These are phyloP conservation scores for Neonothopanus nambi DNA, from an alignment of 1,284 basidiomycete genomes.

Conservation along the genomic window DNA sequence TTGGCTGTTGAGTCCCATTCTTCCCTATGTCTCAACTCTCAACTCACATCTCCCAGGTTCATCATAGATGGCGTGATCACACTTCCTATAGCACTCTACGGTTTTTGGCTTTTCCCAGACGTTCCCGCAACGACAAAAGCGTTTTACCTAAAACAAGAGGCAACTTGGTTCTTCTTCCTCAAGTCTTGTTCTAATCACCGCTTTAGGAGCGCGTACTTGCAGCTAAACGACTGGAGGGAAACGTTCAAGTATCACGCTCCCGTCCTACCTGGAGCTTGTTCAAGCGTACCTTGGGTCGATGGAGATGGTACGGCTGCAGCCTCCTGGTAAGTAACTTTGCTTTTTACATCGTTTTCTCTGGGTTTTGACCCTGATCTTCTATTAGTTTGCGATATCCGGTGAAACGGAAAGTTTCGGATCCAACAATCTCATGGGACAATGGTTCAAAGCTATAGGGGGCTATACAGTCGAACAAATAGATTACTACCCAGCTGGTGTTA, in stretches of 20 bases:
- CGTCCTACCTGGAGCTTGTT: slow-evolving; percentile 51
- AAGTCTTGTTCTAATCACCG: not conserved
- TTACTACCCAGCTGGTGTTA: slow-evolving; percentile 66
- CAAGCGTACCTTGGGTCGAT: slow-evolving; percentile 56
- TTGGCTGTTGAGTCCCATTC: slow-evolving; percentile 55
- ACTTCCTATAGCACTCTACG: slow-evolving; percentile 70
- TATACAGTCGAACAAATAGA: slow-evolving; percentile 66
- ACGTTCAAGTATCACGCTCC: slow-evolving; percentile 38
- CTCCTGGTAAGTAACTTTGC: slow-evolving; percentile 57
- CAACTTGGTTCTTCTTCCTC: slow-evolving; percentile 26
- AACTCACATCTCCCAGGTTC: slow-evolving; percentile 41
- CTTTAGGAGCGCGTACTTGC: slow-evolving; percentile 57
- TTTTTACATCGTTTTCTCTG: too few species aligned
- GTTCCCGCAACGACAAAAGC: slow-evolving; percentile 65
- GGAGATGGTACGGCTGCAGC: slow-evolving; percentile 73
- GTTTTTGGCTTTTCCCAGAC: slow-evolving; percentile 73
- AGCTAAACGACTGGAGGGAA: slow-evolving; percentile 45
- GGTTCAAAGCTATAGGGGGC: slow-evolving; percentile 63
- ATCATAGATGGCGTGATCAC: slow-evolving; percentile 77
- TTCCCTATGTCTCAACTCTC: slow-evolving; percentile 2
- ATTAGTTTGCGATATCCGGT: slow-evolving; percentile 61
- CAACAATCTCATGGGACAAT: slow-evolving; percentile 77
- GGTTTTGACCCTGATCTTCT: not conserved
- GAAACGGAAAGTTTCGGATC: slow-evolving; percentile 73
- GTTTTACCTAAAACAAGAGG: slow-evolving; percentile 64